phyloP scores from a whole-genome alignment of 148 eudicot species.

The Rhododendron griersonianum region DNA sequence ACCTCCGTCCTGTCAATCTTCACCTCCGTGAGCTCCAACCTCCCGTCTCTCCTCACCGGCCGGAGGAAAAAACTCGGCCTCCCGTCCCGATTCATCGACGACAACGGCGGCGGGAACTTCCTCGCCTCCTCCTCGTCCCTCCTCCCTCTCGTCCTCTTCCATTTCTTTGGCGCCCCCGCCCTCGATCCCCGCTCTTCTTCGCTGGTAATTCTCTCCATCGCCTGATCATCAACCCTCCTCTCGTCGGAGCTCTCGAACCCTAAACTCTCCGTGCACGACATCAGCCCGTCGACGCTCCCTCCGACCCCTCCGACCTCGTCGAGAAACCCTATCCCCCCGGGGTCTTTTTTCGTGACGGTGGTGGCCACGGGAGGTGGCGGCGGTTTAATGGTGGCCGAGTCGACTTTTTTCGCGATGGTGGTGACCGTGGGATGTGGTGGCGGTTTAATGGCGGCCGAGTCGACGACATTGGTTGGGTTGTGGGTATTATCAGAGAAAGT shows the following conservation, averaged over 20 bases:
- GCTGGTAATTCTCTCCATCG: background rate
- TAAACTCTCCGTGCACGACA: slow-evolving; percentile 60
- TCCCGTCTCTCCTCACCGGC: slow-evolving; percentile 43
- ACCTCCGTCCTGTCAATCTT: slow-evolving; percentile 36
- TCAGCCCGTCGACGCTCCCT: slow-evolving; percentile 27
- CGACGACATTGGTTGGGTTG: background rate
- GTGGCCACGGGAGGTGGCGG: background rate
- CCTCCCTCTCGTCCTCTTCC: slow-evolving; percentile 10
- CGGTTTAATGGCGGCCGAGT: slow-evolving; percentile 2
- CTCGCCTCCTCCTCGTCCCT: background rate
- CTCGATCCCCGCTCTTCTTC: background rate
- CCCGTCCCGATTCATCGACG: slow-evolving; percentile 39
- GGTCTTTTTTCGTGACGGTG: background rate
- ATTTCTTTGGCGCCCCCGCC: background rate
- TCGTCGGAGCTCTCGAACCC: slow-evolving; percentile 68
- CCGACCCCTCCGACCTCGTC: slow-evolving; percentile 24
- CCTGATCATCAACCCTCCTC: slow-evolving; percentile 27
- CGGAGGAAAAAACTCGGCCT: slow-evolving; percentile 35
- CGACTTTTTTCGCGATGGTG: background rate
- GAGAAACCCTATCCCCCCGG: slow-evolving; percentile 23
- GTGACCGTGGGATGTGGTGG: background rate
- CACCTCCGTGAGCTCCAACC: slow-evolving; percentile 44
- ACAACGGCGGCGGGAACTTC: slow-evolving; percentile 59
- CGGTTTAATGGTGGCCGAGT: slow-evolving; percentile 3
- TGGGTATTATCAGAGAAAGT: background rate